These are phyloP conservation scores for Trametes gibbosa DNA, from an alignment of 768 basidiomycete species.

Conservation along the genomic window DNA sequence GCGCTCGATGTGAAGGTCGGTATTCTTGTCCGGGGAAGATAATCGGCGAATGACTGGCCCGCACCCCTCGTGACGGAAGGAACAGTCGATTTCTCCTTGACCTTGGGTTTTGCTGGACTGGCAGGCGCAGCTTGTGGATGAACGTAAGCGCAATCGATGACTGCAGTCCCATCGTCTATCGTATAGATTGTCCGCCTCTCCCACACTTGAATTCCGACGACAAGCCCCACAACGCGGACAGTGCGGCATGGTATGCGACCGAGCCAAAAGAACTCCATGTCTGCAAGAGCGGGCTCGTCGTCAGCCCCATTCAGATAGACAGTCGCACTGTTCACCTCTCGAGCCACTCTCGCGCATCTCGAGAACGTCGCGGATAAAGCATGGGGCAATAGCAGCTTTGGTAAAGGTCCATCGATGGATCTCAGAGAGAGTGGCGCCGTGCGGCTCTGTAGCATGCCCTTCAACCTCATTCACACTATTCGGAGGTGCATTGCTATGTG, in stretches of 20 bases:
- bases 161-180: constrained; percentile 76
- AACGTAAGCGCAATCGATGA: constrained; percentile 55
- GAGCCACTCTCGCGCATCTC: constrained; percentile 22
- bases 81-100: not conserved
- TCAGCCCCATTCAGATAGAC: not conserved
- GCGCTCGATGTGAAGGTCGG: not conserved
- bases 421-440: not conserved
- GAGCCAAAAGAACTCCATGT: constrained; percentile 65
- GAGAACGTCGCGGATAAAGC: constrained; percentile 25
- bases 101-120: not conserved
- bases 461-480: not conserved
- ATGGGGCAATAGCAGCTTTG: constrained; percentile 25
- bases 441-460: not conserved
- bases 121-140: constrained; percentile 34
- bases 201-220: constrained; percentile 60
- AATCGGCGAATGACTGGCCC: constrained; percentile 4
- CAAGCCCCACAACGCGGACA: constrained; percentile 57
- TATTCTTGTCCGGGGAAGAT: not conserved
- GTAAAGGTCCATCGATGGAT: constrained; percentile 29
- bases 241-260: constrained; percentile 68
- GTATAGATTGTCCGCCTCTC: constrained; percentile 62
- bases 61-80: not conserved
- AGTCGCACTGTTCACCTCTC: constrained; percentile 15
- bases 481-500: too few relatives aligned
- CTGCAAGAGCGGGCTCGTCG: constrained; percentile 28